Conservation (phyloP, 2,329 filamentous ascomycete species). For the Ceratocystis cubensis region DNA sequence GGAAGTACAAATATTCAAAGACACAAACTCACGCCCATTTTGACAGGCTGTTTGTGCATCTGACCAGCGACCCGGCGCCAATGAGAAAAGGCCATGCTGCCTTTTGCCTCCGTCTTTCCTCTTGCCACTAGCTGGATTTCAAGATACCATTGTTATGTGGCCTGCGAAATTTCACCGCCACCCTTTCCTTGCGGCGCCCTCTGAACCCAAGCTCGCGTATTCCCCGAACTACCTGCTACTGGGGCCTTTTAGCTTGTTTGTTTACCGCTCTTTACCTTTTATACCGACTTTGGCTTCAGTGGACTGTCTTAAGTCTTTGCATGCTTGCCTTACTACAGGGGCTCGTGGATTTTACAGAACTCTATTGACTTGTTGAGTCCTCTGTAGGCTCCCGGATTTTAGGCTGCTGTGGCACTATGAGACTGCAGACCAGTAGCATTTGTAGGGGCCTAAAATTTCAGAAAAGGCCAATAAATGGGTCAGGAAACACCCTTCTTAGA, state of each 20-base stretch:
- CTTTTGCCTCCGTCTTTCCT: neutral
- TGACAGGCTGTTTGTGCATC: neutral
- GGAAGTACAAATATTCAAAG: neutral
- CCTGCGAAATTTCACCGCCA: constrained; percentile 1
- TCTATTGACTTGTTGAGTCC: neutral
- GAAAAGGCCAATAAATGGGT: neutral
- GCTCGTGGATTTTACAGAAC: neutral
- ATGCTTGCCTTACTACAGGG: neutral
- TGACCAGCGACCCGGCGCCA: neutral
- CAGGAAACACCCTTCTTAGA: too few species aligned
- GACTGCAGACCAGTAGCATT: neutral
- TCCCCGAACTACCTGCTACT: neutral
- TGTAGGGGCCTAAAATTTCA: neutral
- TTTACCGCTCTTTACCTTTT: neutral
- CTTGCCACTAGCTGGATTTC: neutral
- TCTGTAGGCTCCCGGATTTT: too few species aligned
- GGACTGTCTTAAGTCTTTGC: neutral
- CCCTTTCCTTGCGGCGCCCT: neutral
- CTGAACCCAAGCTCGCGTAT: neutral
- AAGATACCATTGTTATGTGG: neutral
- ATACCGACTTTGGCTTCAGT: neutral
- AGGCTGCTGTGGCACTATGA: neutral
- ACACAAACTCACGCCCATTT: neutral
- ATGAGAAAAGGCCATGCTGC: neutral
- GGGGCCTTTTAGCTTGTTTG: neutral